Evolutionary conservation across 2,329 filamentous ascomycete genomes (phyloP).

Genomic region (Diaporthe sp.): DNA sequence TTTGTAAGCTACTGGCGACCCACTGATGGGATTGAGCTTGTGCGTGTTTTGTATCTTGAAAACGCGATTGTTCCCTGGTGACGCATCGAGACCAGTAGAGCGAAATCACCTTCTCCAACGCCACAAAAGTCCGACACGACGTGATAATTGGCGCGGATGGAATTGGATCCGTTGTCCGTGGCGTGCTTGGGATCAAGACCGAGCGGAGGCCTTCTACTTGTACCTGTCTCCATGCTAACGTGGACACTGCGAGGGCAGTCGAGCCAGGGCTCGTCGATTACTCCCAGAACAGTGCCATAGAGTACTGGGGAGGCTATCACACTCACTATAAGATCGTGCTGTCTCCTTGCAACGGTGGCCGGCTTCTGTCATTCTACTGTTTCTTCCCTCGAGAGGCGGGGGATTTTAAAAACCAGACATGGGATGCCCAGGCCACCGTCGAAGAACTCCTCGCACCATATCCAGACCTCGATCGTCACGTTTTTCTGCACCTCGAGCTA

Average conservation of each 20-base stretch:
- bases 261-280: not conserved
- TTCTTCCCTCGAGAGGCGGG: not conserved
- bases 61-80: not conserved
- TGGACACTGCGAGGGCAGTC: not conserved
- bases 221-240: not conserved
- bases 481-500: not conserved
- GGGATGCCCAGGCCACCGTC: not conserved
- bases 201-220: not conserved
- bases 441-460: not conserved
- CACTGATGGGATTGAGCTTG: not conserved
- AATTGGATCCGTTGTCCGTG: not conserved
- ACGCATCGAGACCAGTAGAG: not conserved
- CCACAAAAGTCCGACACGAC: not conserved
- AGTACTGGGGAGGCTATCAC: constrained; percentile 1
- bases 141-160: not conserved
- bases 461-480: not conserved
- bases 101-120: not conserved
- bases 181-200: not conserved
- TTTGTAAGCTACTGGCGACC: not conserved
- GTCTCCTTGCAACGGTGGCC: not conserved
- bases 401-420: not conserved
- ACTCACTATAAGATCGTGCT: constrained; percentile 4
- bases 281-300: constrained; percentile 10
- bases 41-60: not conserved
- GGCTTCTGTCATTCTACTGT: not conserved